A percentile compares a stretch with the other conserved stretches of the same genome.
Conservation (phyloP, 1,139 yeast genomes). For the Geotrichum aggregatum region DNA sequence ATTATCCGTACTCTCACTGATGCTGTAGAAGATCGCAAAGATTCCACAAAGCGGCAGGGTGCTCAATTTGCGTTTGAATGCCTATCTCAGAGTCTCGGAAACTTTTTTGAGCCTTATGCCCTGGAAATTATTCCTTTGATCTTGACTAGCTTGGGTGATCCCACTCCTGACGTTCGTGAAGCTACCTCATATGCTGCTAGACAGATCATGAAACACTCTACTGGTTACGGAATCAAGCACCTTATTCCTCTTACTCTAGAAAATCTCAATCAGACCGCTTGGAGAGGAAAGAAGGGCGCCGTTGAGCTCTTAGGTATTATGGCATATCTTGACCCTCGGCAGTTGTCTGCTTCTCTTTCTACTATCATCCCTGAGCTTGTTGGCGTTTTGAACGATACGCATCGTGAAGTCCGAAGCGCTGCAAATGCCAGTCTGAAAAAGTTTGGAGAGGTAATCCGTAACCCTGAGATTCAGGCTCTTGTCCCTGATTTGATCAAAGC, state of each 20-base stretch:
- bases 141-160: constrained; percentile 78
- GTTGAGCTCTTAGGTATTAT: constrained; percentile 93
- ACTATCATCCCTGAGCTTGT: constrained; percentile 94
- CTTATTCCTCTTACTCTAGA: constrained; percentile 86
- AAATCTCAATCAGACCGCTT: constrained; percentile 80
- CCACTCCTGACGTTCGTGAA: constrained; percentile 75
- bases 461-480: constrained; percentile 88
- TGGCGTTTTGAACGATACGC: constrained; percentile 89
- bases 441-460: constrained; percentile 94
- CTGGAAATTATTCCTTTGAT: constrained; percentile 81
- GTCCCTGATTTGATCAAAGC: constrained; percentile 91
- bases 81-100: constrained; percentile 68
- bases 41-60: constrained; percentile 73
- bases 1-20: constrained; percentile 72
- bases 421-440: constrained; percentile 85
- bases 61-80: constrained; percentile 86
- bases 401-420: constrained; percentile 92
- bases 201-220: constrained; percentile 83
- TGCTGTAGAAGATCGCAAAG: constrained; percentile 84
- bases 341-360: constrained; percentile 81
- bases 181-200: constrained; percentile 88
- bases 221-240: constrained; percentile 86
- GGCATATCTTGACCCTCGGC: constrained; percentile 96
- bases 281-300: constrained; percentile 97
- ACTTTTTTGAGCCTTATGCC: constrained; percentile 87